Evolutionary conservation across 1,139 yeast species (phyloP).

Genomic region (Geotrichum cucujoidarum): DNA sequence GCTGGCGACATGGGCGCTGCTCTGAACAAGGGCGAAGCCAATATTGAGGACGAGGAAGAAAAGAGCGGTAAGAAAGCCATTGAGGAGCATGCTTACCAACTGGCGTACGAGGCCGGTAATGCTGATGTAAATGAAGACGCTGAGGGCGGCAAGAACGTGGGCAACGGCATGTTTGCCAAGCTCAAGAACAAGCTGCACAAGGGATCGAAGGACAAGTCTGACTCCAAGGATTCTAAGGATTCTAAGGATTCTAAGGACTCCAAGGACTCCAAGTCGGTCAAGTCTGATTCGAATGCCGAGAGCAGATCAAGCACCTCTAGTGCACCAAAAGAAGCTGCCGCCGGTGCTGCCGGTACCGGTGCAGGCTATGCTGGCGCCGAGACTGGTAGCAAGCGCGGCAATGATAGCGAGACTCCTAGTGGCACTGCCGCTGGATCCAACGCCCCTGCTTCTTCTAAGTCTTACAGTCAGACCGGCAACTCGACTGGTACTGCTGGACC

Average conservation of each 20-base stretch:
- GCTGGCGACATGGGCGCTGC: neutral
- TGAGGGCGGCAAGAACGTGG: neutral
- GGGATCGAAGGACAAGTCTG: neutral
- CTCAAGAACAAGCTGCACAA: neutral
- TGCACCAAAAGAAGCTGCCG: no score
- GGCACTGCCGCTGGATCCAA: no score
- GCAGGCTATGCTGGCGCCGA: no score
- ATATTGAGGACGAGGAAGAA: neutral
- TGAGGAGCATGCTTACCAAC: slow-evolving; percentile 12
- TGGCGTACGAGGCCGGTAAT: slow-evolving; percentile 15
- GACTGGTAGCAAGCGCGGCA: no score
- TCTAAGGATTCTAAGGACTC: no score
- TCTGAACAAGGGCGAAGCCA: neutral
- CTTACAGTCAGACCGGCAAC: no score
- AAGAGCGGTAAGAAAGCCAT: slow-evolving; percentile 7
- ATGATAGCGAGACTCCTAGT: no score
- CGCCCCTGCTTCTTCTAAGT: no score
- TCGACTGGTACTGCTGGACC: no score
- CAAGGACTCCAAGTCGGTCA: no score
- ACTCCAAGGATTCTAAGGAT: neutral
- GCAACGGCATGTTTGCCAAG: neutral
- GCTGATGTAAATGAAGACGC: slow-evolving; percentile 6
- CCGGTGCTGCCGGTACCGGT: no score
- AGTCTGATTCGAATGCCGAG: neutral
- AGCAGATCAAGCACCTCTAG: no score